These are phyloP conservation scores for Hygrophoropsis aurantiaca DNA, from an alignment of 768 basidiomycete genomes.

Conservation along the genomic window DNA sequence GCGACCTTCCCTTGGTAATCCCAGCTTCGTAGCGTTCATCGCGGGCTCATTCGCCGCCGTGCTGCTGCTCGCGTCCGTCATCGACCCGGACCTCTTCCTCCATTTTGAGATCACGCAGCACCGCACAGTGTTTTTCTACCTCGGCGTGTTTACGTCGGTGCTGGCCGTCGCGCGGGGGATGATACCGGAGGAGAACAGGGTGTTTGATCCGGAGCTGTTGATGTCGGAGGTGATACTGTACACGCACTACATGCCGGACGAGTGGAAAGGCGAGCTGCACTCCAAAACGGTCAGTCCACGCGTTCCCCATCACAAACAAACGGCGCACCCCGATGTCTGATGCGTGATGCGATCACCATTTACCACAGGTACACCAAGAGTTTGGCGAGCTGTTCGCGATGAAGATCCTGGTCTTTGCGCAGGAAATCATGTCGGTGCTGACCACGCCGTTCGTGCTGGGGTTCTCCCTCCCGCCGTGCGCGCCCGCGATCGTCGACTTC, in stretches of 20 bases:
- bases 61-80: slow-evolving; percentile 83
- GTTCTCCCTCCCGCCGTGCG: slow-evolving; percentile 88
- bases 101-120: slow-evolving; percentile 95
- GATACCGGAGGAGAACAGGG: slow-evolving; percentile 91
- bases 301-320: too few relatives aligned
- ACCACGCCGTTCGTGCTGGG: slow-evolving; percentile 93
- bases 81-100: slow-evolving; percentile 91
- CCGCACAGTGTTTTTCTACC: slow-evolving; percentile 91
- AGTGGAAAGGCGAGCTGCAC: slow-evolving; percentile 88
- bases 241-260: slow-evolving; percentile 94
- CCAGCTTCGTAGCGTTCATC: slow-evolving; percentile 92
- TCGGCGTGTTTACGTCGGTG: slow-evolving; percentile 83
- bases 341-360: too few relatives aligned
- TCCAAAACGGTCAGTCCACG: slow-evolving; percentile 68
- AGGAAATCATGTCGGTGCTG: slow-evolving; percentile 88
- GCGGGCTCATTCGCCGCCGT: slow-evolving; percentile 97
- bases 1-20: too few relatives aligned
- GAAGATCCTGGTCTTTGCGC: slow-evolving; percentile 84
- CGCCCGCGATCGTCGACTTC: slow-evolving; percentile 92
- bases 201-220: slow-evolving; percentile 91
- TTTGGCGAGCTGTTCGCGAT: slow-evolving; percentile 93
- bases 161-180: slow-evolving; percentile 91
- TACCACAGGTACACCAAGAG: slow-evolving; percentile 75
- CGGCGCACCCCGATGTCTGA: too few relatives aligned
- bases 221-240: slow-evolving; percentile 91